Conservation (phyloP, 2,329 filamentous ascomycete species). For the Pezicula neosporulosa region DNA sequence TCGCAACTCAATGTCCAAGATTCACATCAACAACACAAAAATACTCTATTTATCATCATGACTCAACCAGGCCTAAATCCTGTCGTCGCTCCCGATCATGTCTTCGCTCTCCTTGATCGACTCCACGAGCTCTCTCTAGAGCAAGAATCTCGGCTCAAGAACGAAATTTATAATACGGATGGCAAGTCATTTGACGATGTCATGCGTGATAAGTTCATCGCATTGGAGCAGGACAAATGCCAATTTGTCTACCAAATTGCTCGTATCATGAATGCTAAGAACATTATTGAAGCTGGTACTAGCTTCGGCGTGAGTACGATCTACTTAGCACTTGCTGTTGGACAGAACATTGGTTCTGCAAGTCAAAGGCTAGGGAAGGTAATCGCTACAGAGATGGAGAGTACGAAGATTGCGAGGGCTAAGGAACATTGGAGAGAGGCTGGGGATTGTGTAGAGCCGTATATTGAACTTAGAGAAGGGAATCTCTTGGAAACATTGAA, state of each 20-base stretch:
- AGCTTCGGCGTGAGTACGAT: conserved; percentile 61
- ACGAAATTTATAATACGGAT: conserved; percentile 20
- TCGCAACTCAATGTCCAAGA: no score
- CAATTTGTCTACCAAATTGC: conserved; percentile 52
- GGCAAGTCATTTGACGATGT: conserved; percentile 28
- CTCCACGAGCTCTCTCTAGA: conserved; percentile 29
- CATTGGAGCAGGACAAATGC: conserved; percentile 56
- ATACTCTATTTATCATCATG: neutral
- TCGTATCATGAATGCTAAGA: conserved; percentile 42
- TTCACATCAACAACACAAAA: no score
- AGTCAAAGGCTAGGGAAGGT: conserved; percentile 37
- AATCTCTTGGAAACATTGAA: conserved; percentile 55
- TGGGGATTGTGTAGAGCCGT: conserved; percentile 41
- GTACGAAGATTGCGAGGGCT: conserved; percentile 47
- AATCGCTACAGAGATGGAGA: conserved; percentile 59
- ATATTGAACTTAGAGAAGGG: conserved; percentile 55
- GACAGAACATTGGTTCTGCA: conserved; percentile 37
- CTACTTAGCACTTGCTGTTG: conserved; percentile 56
- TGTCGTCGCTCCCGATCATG: conserved; percentile 21
- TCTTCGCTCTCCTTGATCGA: conserved; percentile 29
- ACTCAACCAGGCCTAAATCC: neutral
- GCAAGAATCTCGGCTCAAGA: conserved; percentile 25
- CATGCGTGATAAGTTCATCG: conserved; percentile 55
- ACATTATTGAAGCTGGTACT: conserved; percentile 57
- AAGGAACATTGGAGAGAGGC: conserved; percentile 49